Evolutionary conservation across 148 eudicot species (phyloP).

Genomic region (Chenopodium formosanum): DNA sequence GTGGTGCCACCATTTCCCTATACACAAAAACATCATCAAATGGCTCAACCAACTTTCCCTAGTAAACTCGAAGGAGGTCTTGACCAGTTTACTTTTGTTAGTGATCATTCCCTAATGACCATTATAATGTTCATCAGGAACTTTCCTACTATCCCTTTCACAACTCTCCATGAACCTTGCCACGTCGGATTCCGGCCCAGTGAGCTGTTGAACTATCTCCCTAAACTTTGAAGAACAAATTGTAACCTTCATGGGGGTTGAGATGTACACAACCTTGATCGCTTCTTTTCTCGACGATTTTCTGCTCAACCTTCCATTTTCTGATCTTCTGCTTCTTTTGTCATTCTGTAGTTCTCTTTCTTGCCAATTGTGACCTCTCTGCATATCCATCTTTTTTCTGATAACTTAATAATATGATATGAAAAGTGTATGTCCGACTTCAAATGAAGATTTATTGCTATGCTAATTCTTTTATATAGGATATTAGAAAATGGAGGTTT

Average conservation of each 20-base stretch:
- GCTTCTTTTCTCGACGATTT: neutral
- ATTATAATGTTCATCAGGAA: neutral
- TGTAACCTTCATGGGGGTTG: conserved; percentile 6
- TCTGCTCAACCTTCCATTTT: neutral
- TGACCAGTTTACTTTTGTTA: too few relatives aligned
- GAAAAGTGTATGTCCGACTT: neutral
- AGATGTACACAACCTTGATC: neutral
- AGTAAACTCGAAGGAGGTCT: neutral
- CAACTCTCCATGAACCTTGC: neutral
- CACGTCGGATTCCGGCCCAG: neutral
- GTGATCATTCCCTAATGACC: neutral
- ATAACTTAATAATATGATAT: neutral
- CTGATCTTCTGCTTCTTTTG: neutral
- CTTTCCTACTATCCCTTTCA: neutral
- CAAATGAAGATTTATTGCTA: neutral
- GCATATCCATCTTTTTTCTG: neutral
- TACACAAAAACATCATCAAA: neutral
- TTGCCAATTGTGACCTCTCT: neutral
- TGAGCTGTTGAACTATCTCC: conserved; percentile 7
- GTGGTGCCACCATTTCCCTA: neutral
- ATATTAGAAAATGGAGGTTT: neutral
- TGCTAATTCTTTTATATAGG: neutral
- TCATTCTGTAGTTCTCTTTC: neutral
- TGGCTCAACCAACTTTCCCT: neutral
- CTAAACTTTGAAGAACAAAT: conserved; percentile 4